Base-by-base conservation (phyloP, 1,284 basidiomycete species). In the Thelephora terrestris region DNA sequence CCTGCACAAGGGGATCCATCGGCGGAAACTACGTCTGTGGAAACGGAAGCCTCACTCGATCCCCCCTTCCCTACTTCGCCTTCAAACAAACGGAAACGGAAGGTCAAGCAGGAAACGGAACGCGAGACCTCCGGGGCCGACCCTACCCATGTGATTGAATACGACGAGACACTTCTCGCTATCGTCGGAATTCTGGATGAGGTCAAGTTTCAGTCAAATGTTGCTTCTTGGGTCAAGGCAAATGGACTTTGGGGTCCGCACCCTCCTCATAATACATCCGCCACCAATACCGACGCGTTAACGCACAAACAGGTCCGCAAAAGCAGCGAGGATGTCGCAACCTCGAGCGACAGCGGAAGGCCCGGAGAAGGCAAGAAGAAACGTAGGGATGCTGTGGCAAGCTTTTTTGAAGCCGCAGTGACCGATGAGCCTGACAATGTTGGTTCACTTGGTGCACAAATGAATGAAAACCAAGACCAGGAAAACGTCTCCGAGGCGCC, bases 101-200 rank as follows among this genome's bases (percentile, higher is more conserved):
- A 53, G 43, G 45, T 45, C 35, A 53, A 49, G 48, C 60, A 53
- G 46, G 50, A 55, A 47, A 57, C 56, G 48, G 56, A 59, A 48
- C 45, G 50, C 24, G 47, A 48, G 47, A 52, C 50, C 2, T 47
- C 51, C 7, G 48, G 52, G 9, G 55, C 51, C 27, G 21, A 54
- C 38, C 50, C 38, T 17, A 18, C 47, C 2, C 47, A 42, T 9
- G 51, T 55, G 7, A 61, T 58, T 17, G 46, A 55, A 14, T 77
- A 76, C 55, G 85, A 86, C 57, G 61, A 68, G 42, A 81, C 73
- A 0, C 67, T 89, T 7, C 69, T 89, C 1, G 82, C 81, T 0
- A 74, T 87, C n/a, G 67, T 88, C 17, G 86, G 85, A 2, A 66
- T 88, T 9, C 63, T 89, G n/a, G 79, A 85, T 46, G 67, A 67